phyloP scores from a whole-genome alignment of 1,284 basidiomycete genomes.

The Coniferiporia sulphurascens region DNA sequence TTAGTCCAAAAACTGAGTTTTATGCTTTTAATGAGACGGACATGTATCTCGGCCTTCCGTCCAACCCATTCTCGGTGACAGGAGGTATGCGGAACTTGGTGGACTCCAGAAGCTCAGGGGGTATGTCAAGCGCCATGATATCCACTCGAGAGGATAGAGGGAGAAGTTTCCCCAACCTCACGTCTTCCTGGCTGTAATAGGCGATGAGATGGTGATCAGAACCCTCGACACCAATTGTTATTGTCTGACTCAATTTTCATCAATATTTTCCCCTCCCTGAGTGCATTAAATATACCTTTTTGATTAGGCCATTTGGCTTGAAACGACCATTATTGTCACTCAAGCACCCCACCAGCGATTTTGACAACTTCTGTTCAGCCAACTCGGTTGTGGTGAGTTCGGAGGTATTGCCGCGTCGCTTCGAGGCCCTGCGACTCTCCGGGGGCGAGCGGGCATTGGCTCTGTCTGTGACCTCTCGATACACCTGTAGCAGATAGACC shows the following conservation, averaged over 20 bases:
- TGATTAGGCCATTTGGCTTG: constrained; percentile 65
- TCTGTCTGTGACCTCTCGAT: constrained; percentile 67
- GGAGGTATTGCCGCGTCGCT: constrained; percentile 9
- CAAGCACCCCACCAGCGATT: constrained; percentile 30
- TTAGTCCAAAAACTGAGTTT: neutral
- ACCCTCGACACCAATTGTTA: constrained; percentile 70
- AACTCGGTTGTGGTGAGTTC: constrained; percentile 17
- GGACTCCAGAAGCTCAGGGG: constrained; percentile 61
- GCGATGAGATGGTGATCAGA: constrained; percentile 77
- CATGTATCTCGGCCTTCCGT: constrained; percentile 54
- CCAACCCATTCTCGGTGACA: constrained; percentile 58
- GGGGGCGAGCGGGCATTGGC: constrained; percentile 39
- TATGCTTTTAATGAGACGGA: constrained; percentile 23
- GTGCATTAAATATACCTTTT: constrained; percentile 45
- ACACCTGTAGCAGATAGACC: constrained; percentile 42
- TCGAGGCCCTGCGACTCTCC: constrained; percentile 11
- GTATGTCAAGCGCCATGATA: constrained; percentile 61
- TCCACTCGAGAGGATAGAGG: constrained; percentile 58
- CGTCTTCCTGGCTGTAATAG: constrained; percentile 76
- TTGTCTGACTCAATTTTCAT: constrained; percentile 46
- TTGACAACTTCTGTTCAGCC: constrained; percentile 28
- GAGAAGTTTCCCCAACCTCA: constrained; percentile 57
- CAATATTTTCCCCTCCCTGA: constrained; percentile 12
- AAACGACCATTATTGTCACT: constrained; percentile 57
- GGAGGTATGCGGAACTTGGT: constrained; percentile 72